phyloP scores from a whole-genome alignment of 805 yeast species.

The Crinitomyces ghanaensis region DNA sequence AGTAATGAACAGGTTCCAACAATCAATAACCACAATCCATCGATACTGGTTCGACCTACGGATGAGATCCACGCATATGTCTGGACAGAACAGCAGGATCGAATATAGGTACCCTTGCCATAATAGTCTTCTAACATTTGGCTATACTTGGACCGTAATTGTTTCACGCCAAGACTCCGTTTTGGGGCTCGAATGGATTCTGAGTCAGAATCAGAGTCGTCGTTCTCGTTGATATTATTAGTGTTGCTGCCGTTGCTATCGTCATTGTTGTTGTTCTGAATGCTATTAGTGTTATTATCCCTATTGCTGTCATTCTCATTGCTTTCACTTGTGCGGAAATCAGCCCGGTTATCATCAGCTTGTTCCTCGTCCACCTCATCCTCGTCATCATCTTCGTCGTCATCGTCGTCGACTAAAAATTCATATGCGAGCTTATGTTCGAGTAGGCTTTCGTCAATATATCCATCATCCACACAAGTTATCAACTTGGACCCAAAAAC shows the following conservation, averaged over 20 bases:
- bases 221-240: too few relatives aligned
- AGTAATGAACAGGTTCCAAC: conserved; percentile 80
- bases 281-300: conserved; percentile 10
- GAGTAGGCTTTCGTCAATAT: conserved; percentile 44
- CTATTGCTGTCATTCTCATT: conserved; percentile 17
- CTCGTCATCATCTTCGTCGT: conserved; percentile 29
- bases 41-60: conserved; percentile 67
- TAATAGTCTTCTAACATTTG: conserved; percentile 62
- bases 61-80: conserved; percentile 68
- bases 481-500: conserved; percentile 72
- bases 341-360: conserved; percentile 20
- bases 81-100: conserved; percentile 66
- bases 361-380: conserved; percentile 25
- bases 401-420: conserved; percentile 26
- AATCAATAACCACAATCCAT: conserved; percentile 73
- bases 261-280: not conserved
- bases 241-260: too few relatives aligned
- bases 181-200: too few relatives aligned
- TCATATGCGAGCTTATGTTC: conserved; percentile 54
- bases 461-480: conserved; percentile 78
- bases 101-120: conserved; percentile 66
- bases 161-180: too few relatives aligned
- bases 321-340: conserved; percentile 19
- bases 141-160: too few relatives aligned
- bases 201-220: conserved; percentile 12